Evolutionary conservation across 2,329 filamentous ascomycete genomes (phyloP).

Genomic region (Talaromyces sp.): DNA sequence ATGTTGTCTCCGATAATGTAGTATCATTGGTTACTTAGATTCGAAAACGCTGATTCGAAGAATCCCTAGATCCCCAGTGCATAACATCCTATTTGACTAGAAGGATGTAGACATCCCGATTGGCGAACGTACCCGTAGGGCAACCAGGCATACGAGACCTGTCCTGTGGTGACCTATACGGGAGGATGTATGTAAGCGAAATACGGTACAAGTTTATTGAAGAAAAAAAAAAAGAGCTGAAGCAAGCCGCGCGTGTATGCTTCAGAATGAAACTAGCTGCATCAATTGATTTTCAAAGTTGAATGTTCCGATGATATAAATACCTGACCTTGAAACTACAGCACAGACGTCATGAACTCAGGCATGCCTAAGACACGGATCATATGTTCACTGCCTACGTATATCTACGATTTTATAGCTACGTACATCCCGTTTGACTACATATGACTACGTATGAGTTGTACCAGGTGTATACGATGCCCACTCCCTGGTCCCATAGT

Average conservation of each 20-base stretch:
- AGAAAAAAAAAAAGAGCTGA: background rate
- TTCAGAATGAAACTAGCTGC: slow-evolving; percentile 8
- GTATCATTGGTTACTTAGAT: slow-evolving; percentile 3
- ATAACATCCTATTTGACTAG: background rate
- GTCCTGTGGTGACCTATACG: background rate
- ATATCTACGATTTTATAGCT: background rate
- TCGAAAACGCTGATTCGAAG: background rate
- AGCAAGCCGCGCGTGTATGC: slow-evolving; percentile 1
- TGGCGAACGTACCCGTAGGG: slow-evolving; percentile 5
- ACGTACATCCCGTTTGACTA: background rate
- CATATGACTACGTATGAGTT: background rate
- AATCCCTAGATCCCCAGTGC: slow-evolving; percentile 1
- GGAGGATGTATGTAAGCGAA: background rate
- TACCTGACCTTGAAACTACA: background rate
- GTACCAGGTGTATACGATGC: background rate
- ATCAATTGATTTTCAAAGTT: background rate
- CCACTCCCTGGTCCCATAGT: background rate
- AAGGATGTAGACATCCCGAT: slow-evolving; percentile 2
- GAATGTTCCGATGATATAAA: background rate
- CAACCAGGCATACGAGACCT: background rate
- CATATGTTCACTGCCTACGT: background rate
- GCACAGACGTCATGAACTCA: background rate
- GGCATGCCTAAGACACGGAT: background rate
- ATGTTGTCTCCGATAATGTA: background rate
- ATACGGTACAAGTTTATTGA: background rate